Evolutionary conservation across 805 yeast genomes (phyloP).

Genomic region (Teunomyces tritomae): DNA sequence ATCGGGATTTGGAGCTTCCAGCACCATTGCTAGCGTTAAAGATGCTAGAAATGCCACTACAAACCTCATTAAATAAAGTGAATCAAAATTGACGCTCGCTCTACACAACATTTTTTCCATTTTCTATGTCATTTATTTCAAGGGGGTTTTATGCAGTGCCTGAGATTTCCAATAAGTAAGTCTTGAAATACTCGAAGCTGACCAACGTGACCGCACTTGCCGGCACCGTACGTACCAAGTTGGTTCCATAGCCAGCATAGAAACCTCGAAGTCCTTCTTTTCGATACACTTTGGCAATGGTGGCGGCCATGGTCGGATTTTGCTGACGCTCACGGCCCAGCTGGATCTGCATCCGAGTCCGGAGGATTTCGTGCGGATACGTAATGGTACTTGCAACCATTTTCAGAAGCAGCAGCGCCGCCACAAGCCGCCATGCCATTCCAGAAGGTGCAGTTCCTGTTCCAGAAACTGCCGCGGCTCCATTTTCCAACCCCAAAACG

Average conservation of each 20-base stretch:
- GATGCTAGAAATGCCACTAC: not conserved
- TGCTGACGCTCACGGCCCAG: slow-evolving; percentile 8
- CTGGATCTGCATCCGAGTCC: slow-evolving; percentile 85
- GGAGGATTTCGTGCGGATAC: slow-evolving; percentile 91
- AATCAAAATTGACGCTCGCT: not conserved
- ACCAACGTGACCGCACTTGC: slow-evolving; percentile 94
- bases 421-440: slow-evolving; percentile 30
- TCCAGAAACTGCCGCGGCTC: not conserved
- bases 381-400: slow-evolving; percentile 87
- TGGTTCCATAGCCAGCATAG: slow-evolving; percentile 85
- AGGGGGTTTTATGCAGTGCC: slow-evolving; percentile 6
- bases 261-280: slow-evolving; percentile 81
- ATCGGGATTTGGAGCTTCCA: no score
- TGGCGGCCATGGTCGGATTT: slow-evolving; percentile 22
- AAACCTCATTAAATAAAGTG: not conserved
- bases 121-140: not conserved
- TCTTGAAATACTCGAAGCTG: slow-evolving; percentile 79
- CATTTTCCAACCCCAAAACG: slow-evolving; percentile 27
- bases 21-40: not conserved
- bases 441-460: not conserved
- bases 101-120: no score
- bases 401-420: slow-evolving; percentile 78
- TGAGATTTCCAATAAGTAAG: slow-evolving; percentile 42
- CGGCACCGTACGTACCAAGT: slow-evolving; percentile 87
- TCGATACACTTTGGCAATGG: slow-evolving; percentile 42